These are phyloP conservation scores for Cladophialophora carrionii DNA, from an alignment of 2,329 filamentous ascomycete species.

Conservation along the genomic window DNA sequence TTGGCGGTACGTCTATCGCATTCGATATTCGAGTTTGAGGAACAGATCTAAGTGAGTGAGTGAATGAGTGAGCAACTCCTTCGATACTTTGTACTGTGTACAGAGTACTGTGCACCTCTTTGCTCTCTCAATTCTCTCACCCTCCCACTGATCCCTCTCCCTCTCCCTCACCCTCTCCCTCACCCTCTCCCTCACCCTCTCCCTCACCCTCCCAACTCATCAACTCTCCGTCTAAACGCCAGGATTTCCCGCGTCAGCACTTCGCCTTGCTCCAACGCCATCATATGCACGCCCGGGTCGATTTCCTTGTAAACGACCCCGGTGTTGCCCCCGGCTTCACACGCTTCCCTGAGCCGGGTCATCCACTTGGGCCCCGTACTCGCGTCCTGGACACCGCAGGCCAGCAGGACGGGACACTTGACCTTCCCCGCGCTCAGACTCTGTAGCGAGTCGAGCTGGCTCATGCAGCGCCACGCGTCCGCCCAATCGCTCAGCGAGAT, in stretches of 20 bases:
- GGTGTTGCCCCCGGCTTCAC: neutral
- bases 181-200: neutral
- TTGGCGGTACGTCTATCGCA: too few species aligned
- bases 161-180: neutral
- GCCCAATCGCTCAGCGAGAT: constrained; percentile 18
- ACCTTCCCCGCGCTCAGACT: constrained; percentile 6
- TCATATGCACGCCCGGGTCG: constrained; percentile 26
- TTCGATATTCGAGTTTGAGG: too few species aligned
- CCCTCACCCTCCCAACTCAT: constrained; percentile 2
- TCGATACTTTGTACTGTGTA: too few species aligned
- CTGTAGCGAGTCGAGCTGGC: constrained; percentile 9
- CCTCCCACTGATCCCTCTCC: too few species aligned
- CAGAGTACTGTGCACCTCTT: too few species aligned
- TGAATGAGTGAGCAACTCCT: too few species aligned
- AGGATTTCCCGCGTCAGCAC: constrained; percentile 17
- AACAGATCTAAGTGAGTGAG: too few species aligned
- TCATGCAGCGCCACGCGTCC: constrained; percentile 20
- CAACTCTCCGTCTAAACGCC: constrained; percentile 7
- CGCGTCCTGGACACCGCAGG: constrained; percentile 21
- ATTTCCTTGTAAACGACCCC: constrained; percentile 18
- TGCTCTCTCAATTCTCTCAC: neutral
- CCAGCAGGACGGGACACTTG: constrained; percentile 17
- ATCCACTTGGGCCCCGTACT: constrained; percentile 17
- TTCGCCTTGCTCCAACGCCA: constrained; percentile 21
- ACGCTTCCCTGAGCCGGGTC: constrained; percentile 13